Evolutionary conservation across 2,329 filamentous ascomycete genomes (phyloP).

Genomic region (Botrytis aclada): DNA sequence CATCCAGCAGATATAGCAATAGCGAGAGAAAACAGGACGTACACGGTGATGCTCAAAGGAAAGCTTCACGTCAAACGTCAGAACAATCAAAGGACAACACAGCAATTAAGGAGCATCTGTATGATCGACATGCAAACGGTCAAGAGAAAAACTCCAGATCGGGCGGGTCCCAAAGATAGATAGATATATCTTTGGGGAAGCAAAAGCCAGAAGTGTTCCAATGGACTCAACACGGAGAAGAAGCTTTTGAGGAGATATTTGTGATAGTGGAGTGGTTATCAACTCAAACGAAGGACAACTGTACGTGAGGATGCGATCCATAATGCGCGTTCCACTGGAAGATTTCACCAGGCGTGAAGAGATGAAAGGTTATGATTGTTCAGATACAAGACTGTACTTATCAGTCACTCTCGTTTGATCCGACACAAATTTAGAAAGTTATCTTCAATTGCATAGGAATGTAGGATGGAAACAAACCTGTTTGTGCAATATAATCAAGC

Average conservation of each 20-base stretch:
- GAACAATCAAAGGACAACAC: too few species aligned
- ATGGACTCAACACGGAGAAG: background rate
- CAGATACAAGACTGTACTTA: background rate
- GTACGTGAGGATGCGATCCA: background rate
- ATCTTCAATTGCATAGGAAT: background rate
- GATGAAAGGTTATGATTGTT: background rate
- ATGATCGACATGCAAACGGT: background rate
- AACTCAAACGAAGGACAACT: background rate
- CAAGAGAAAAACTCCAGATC: background rate
- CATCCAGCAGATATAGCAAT: background rate
- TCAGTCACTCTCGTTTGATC: background rate
- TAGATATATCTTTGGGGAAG: background rate
- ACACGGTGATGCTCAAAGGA: background rate
- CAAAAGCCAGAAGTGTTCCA: background rate
- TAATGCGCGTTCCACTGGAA: background rate
- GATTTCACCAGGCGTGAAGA: background rate
- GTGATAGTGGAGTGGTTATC: background rate
- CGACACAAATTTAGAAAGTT: background rate
- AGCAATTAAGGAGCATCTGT: fast-evolving
- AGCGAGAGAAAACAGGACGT: background rate
- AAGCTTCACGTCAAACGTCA: too few species aligned
- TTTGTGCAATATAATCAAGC: background rate
- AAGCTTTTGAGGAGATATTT: background rate
- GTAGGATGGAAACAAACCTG: background rate
- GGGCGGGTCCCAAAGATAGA: background rate